phyloP scores from a whole-genome alignment of 192 early-diverging fungal genomes.

The Podila epicladia region DNA sequence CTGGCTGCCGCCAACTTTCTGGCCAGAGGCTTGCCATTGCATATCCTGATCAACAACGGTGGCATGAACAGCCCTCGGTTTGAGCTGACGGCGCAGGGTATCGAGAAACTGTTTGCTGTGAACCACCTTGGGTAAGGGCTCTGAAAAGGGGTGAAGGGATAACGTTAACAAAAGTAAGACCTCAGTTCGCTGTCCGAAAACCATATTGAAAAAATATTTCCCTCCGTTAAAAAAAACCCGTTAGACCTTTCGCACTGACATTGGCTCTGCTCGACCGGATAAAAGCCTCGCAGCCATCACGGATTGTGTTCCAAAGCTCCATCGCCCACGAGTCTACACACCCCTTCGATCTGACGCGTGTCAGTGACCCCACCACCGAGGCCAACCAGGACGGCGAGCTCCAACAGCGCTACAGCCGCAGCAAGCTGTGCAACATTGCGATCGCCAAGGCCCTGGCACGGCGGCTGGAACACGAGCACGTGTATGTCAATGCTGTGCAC shows the following conservation, averaged over 20 bases:
- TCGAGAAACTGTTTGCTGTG: slow-evolving; percentile 57
- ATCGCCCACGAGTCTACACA: neutral
- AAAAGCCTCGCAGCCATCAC: neutral
- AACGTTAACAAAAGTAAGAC: no score
- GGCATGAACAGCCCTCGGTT: slow-evolving; percentile 35
- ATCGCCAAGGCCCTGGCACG: neutral
- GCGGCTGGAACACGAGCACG: neutral
- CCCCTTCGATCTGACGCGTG: neutral
- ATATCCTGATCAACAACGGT: slow-evolving; percentile 57
- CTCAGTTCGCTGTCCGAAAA: no score
- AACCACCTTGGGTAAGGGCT: slow-evolving; percentile 61
- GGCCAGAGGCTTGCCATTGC: slow-evolving; percentile 43
- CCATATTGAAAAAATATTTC: neutral
- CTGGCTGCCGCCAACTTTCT: slow-evolving; percentile 39
- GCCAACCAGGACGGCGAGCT: neutral
- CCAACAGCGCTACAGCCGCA: neutral
- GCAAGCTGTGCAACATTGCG: slow-evolving; percentile 1
- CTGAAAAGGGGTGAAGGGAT: neutral
- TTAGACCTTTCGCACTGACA: neutral
- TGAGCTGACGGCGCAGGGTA: slow-evolving; percentile 43
- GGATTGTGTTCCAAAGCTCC: neutral
- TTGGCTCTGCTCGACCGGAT: neutral
- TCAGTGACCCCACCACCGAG: neutral
- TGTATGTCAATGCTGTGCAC: neutral
- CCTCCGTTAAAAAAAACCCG: neutral